A percentile compares a stretch with the other conserved stretches of the same genome.
Evolutionary conservation across 1,284 basidiomycete genomes (phyloP).

Genomic region (Xerocomus alliaceus): DNA sequence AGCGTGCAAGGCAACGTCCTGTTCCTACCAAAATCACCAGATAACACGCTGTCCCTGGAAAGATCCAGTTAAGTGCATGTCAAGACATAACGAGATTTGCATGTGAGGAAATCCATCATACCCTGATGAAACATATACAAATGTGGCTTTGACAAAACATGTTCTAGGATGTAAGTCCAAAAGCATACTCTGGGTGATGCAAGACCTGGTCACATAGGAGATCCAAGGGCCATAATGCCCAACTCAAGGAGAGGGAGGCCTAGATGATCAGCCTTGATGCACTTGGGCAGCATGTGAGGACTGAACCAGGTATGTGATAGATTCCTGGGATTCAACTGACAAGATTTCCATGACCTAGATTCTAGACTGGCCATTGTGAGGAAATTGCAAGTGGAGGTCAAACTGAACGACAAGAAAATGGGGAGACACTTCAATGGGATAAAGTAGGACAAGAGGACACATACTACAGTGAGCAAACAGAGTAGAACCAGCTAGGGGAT

Average conservation of each 20-base stretch:
- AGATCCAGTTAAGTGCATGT: neutral
- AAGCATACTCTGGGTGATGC: neutral
- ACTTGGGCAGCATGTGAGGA: no score
- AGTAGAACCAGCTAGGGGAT: no score
- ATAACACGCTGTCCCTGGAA: conserved; percentile 44
- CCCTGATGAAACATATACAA: conserved; percentile 47
- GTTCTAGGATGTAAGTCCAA: conserved; percentile 25
- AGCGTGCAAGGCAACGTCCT: conserved; percentile 39
- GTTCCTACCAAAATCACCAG: conserved; percentile 41
- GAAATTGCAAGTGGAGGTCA: no score
- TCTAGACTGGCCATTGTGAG: no score
- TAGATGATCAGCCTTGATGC: no score
- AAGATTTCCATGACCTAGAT: no score
- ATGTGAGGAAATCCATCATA: conserved; percentile 37
- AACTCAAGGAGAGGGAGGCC: neutral
- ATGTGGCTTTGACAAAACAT: conserved; percentile 36
- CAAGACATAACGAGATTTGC: neutral
- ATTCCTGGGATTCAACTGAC: no score
- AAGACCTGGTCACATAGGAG: neutral
- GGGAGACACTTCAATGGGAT: no score
- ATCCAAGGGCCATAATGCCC: neutral
- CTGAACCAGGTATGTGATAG: no score
- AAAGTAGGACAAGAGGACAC: no score
- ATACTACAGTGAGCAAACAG: no score
- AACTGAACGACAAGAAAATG: no score